These are phyloP conservation scores for Phytopythium helicoides DNA, from an alignment of 352 stramenopile genomes.

Conservation along the genomic window DNA sequence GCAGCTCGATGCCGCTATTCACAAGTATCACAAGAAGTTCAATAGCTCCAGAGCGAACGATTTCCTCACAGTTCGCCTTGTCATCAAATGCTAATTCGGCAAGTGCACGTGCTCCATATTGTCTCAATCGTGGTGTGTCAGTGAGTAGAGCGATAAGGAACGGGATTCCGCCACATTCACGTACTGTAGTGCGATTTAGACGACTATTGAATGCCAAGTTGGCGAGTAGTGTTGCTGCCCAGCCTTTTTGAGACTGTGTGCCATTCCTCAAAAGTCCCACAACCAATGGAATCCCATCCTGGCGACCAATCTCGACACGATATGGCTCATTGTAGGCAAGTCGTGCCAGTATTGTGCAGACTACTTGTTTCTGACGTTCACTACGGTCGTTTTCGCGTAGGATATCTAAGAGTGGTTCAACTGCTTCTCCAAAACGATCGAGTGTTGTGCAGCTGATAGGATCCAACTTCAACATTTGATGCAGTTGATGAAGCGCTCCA, in stretches of 20 bases:
- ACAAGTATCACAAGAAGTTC: background rate
- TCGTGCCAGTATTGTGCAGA: background rate
- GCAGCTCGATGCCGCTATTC: background rate
- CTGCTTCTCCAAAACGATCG: background rate
- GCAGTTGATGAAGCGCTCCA: too few species aligned
- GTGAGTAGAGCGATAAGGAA: background rate
- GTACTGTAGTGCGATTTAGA: background rate
- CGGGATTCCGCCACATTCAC: background rate
- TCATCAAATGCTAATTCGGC: background rate
- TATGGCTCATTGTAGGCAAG: background rate
- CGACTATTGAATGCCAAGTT: background rate
- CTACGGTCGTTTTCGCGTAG: background rate
- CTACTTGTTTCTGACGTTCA: background rate
- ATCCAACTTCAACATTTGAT: too few species aligned
- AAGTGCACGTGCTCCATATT: background rate
- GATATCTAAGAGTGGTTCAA: background rate
- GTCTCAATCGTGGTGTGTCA: background rate
- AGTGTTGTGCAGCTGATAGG: too few species aligned
- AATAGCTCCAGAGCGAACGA: background rate
- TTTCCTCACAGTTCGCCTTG: background rate
- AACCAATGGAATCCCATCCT: background rate
- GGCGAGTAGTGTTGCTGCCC: background rate
- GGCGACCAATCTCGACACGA: background rate
- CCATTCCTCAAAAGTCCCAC: background rate
- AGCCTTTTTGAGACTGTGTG: background rate